phyloP scores from a whole-genome alignment of 2,329 filamentous ascomycete genomes.

The Chaetomium strumarium region DNA sequence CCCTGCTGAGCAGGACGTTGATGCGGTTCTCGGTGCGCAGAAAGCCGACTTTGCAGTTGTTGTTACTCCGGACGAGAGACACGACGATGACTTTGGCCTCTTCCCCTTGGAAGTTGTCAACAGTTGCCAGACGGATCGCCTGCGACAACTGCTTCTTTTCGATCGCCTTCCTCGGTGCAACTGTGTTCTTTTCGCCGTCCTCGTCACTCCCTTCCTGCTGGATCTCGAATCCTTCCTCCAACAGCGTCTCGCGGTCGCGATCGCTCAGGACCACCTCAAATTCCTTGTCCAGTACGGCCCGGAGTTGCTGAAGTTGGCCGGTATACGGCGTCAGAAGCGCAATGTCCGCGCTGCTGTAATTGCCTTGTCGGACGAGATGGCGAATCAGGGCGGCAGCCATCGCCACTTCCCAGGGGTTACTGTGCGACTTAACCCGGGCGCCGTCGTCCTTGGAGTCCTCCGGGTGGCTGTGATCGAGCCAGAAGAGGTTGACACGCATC shows the following conservation, averaged over 20 bases:
- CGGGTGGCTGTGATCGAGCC: constrained; percentile 51
- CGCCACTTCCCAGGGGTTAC: constrained; percentile 55
- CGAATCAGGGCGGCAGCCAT: constrained; percentile 58
- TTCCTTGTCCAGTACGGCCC: constrained; percentile 36
- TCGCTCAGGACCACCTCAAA: constrained; percentile 62
- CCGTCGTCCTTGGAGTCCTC: constrained; percentile 37
- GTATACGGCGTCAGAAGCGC: constrained; percentile 64
- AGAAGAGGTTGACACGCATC: constrained; percentile 50
- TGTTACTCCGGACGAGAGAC: constrained; percentile 66
- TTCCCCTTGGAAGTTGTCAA: constrained; percentile 75
- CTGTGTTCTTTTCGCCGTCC: not conserved
- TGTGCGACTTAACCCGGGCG: constrained; percentile 39
- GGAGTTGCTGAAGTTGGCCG: constrained; percentile 50
- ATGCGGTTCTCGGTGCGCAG: constrained; percentile 60
- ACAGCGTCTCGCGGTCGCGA: constrained; percentile 51
- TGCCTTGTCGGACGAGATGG: constrained; percentile 60
- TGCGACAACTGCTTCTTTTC: constrained; percentile 41
- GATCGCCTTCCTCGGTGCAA: not conserved
- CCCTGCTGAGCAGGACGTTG: constrained; percentile 62
- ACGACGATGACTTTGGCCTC: constrained; percentile 66
- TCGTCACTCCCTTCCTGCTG: not conserved
- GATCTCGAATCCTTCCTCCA: constrained; percentile 31
- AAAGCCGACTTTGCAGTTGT: constrained; percentile 54
- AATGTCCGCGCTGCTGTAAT: constrained; percentile 55
- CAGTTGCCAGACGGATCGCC: constrained; percentile 53